These are phyloP conservation scores for Phytophthora rubi DNA, from an alignment of 352 stramenopile species.

Conservation along the genomic window DNA sequence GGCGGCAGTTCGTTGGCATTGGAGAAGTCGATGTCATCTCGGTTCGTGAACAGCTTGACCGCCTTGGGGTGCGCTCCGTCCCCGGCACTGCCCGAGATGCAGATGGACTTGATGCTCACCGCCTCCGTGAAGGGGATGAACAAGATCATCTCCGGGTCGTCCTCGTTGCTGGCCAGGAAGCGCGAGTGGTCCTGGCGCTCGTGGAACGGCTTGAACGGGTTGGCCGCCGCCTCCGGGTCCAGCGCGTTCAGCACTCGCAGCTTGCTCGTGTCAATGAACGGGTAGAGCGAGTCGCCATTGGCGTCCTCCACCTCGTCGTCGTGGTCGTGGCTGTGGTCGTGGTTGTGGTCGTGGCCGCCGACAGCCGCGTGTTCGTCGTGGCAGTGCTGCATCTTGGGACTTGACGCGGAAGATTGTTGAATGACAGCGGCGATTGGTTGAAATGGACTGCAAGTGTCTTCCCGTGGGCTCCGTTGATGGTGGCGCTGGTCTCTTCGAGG, in stretches of 20 bases:
- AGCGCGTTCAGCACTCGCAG: slow-evolving; percentile 80
- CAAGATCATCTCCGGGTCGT: slow-evolving; percentile 86
- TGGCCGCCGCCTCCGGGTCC: slow-evolving; percentile 57
- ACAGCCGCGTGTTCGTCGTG: slow-evolving; percentile 63
- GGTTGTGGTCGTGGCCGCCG: slow-evolving; percentile 60
- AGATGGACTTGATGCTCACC: slow-evolving; percentile 90
- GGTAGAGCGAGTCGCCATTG: slow-evolving; percentile 81
- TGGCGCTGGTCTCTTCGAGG: slow-evolving; percentile 42
- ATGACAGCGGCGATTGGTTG: slow-evolving; percentile 28
- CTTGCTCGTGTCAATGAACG: slow-evolving; percentile 89
- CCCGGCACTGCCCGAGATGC: slow-evolving; percentile 73
- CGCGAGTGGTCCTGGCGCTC: slow-evolving; percentile 70
- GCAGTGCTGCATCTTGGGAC: slow-evolving; percentile 58
- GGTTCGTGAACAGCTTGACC: slow-evolving; percentile 87
- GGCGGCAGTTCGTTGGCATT: slow-evolving; percentile 79
- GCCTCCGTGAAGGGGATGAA: slow-evolving; percentile 89
- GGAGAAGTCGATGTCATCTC: slow-evolving; percentile 88
- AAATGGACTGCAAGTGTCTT: slow-evolving; percentile 44
- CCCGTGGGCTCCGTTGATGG: neutral
- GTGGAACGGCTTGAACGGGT: slow-evolving; percentile 88
- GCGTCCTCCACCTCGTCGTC: slow-evolving; percentile 72
- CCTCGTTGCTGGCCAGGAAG: slow-evolving; percentile 79
- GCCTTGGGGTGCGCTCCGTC: slow-evolving; percentile 83
- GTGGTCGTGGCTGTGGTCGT: slow-evolving; percentile 62
- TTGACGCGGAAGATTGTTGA: slow-evolving; percentile 13